These are phyloP conservation scores for Rhinocladiella similis DNA, from an alignment of 2,329 filamentous ascomycete genomes.

Conservation along the genomic window DNA sequence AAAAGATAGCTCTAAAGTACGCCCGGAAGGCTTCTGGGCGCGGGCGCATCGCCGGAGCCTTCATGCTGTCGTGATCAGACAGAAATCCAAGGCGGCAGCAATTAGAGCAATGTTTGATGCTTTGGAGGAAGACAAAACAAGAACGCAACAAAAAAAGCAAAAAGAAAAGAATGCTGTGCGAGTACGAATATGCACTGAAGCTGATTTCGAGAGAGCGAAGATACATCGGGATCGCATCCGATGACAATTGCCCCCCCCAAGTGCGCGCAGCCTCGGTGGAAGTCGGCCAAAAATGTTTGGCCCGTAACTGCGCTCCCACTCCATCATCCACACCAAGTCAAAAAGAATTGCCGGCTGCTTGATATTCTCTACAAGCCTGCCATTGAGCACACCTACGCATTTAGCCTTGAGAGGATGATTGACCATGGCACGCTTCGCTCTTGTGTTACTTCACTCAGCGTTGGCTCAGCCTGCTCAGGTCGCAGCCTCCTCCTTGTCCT, in stretches of 20 bases:
- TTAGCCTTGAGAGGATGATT: too few relatives aligned
- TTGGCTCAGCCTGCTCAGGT: too few relatives aligned
- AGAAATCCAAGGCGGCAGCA: neutral
- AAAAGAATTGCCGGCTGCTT: too few relatives aligned
- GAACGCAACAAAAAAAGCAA: neutral
- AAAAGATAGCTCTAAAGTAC: conserved; percentile 22
- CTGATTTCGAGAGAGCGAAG: neutral
- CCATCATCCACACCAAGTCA: too few relatives aligned
- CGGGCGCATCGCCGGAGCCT: conserved; percentile 8
- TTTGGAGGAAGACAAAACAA: neutral
- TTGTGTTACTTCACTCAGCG: too few relatives aligned
- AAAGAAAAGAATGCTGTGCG: neutral
- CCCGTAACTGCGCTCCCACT: neutral
- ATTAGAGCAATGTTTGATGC: neutral
- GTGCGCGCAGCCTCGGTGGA: neutral
- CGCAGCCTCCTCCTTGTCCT: too few relatives aligned
- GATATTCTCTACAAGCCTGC: too few relatives aligned
- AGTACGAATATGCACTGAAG: neutral
- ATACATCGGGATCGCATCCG: neutral
- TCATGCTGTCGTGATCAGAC: conserved; percentile 16
- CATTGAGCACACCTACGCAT: too few relatives aligned
- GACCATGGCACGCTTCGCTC: too few relatives aligned
- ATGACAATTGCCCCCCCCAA: too few relatives aligned
- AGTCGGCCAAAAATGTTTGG: neutral
- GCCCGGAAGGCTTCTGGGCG: conserved; percentile 18